These are phyloP conservation scores for Vigna mungo DNA, from an alignment of 306 rosid genomes.

Conservation along the genomic window DNA sequence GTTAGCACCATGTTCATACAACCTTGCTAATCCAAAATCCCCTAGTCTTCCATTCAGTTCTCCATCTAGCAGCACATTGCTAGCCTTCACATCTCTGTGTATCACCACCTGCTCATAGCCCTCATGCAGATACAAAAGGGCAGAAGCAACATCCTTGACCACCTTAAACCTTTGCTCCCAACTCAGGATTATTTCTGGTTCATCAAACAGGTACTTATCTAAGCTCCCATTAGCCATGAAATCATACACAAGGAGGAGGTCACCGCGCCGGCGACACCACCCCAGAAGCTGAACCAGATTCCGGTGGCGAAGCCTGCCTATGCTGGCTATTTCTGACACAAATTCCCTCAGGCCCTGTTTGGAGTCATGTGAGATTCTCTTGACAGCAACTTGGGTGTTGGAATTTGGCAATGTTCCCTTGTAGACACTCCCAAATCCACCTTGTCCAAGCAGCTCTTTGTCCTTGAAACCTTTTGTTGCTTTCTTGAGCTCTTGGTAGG, in stretches of 20 bases:
- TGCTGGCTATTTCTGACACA: constrained; percentile 78
- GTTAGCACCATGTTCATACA: constrained; percentile 75
- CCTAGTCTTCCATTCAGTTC: constrained; percentile 77
- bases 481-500: constrained; percentile 75
- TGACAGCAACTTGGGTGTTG: constrained; percentile 65
- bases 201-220: constrained; percentile 66
- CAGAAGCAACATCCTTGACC: constrained; percentile 78
- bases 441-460: constrained; percentile 70
- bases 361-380: constrained; percentile 77
- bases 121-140: constrained; percentile 76
- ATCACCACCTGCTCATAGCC: constrained; percentile 80
- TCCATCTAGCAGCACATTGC: constrained; percentile 72
- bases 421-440: constrained; percentile 81
- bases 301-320: constrained; percentile 85
- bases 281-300: constrained; percentile 77
- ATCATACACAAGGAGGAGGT: constrained; percentile 79
- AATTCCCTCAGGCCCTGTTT: constrained; percentile 81
- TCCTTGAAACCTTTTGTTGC: constrained; percentile 74
- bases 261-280: constrained; percentile 74
- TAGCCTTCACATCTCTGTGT: constrained; percentile 84
- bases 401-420: constrained; percentile 69
- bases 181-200: constrained; percentile 50
- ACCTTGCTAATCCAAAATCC: constrained; percentile 77
- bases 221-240: constrained; percentile 84
- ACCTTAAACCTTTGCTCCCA: constrained; percentile 75